Base-by-base conservation (phyloP, 1,139 yeast species). In the Pichia cactophila region DNA sequence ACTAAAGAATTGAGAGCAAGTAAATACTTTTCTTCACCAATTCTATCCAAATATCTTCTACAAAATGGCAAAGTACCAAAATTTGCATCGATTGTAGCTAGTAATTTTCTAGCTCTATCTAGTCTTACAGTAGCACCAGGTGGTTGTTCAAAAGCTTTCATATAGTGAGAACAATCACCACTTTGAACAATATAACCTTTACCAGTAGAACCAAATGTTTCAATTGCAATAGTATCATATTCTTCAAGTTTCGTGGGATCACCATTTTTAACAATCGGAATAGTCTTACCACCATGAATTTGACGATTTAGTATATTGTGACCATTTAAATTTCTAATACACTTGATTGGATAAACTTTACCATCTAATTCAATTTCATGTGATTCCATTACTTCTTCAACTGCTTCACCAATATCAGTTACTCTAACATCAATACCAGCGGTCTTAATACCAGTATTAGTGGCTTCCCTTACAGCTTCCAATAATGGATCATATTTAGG, bases 241-340 rank as follows among this genome's bases (percentile, higher is more conserved):
- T 92, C 99, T 67, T 94, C 99, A 97, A 92, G 90, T 74, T 90
- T 90, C 26, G 97, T 90, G 69, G 78, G 79, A 66, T 92, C 98
- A 12, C 90, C 92, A 61, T 86, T 87, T 62, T 90, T 85, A 41
- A 92, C 95, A 63, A 94, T 92, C 23, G 99, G 99, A 44, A 92
- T 97, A 23, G 94, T 81, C 67, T 92, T 92, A 55, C 97, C 97
- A 38, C 90, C 94, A 68, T 92, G 99, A 61, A 92, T 92, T 48
- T 74, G 75, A 68, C 75, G 89, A 49, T 83, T 90, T 37, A 79
- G 82, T 60, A 92, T 94, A 63, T 83, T 89, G 71, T 92, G 99
- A 43, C 99, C 99, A 66, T 89, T 86, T 65, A 92, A 78, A 69
- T 92, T 92, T 57, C 94, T 78, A 60, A 95, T 90, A 58, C 95